Base-by-base conservation (phyloP, 2,329 filamentous ascomycete genomes). In the Elsinoe australis region DNA sequence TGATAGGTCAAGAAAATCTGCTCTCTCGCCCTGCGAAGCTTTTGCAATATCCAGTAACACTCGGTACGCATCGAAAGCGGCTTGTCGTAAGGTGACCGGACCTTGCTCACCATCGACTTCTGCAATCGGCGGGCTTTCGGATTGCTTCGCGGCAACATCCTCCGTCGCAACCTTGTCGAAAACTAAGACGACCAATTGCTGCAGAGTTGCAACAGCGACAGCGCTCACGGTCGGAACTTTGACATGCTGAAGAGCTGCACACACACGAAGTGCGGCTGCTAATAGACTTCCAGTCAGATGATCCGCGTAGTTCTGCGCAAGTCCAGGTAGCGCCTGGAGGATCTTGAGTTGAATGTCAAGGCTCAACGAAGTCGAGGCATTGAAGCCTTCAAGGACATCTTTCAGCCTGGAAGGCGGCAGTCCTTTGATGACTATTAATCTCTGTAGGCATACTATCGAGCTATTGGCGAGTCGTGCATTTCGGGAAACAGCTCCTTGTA, bases 321-420 rank as follows among this genome's bases (percentile, higher is more conserved):
- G 67, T 1, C 88, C 87, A 3, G 92, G 92, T 12, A 98, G 69
- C 1, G 88, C 87, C 64, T 98, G 92, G 10, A 98, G 71, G 46
- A 96, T 92, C 66, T 96, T 96, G 56, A 98, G 78, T 62, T 98
- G 92, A 2, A 95, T 85, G 67, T 98, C 92, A 51, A 95, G 71
- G 45, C 73, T 64, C 72, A 88, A 56, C 54, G 70, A 70, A 35
- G 86, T 84, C 41, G 86, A 89, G 62, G 95, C 86, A 62, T 83
- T 83, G 56, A 98, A 75, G 5, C 89, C 88, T 59, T 94, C 85
- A 2, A 98, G 74, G 10, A 95, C 84, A 63, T 95, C 88, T 61
- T 82, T 83, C 48, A 98, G 71, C 56, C 87, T 82, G 47, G 83
- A 79, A 54, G 80, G 78, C 0, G 92, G 85, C 33, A 98, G 71